Base-by-base conservation (phyloP, 495 filamentous ascomycete species). In the Aspergillus avenaceus region DNA sequence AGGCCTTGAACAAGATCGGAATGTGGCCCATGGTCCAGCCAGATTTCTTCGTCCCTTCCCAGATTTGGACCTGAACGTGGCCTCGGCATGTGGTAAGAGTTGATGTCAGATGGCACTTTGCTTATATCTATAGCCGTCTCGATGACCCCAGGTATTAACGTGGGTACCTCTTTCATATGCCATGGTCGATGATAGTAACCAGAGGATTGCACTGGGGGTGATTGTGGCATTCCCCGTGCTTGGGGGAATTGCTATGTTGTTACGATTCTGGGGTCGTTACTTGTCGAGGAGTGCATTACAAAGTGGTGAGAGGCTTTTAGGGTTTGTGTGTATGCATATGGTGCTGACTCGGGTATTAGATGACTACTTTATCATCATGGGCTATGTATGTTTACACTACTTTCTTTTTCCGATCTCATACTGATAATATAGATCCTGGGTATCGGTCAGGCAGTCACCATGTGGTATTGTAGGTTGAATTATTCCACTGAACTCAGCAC, bases 181-280 rank as follows among this genome's bases (percentile, higher is more conserved):
- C 3, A 62, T 62, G 60, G 32, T 61, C 49, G 54, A 63, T 36
- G 45, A 58, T 34, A 54, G 49, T 41, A 58, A 54, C 1, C 76
- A 80, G 52, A 65, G 58, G 22, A 64, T 64, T 25, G 75, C 73
- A 11, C 58, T 77, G 38, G 72, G 66, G 19, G 59, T 80, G 48
- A 69, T 73, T 23, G 62, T 77, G 42, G 70, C 70, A 41, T 79
- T 80, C 38, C 65, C 75, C 9, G 60, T 66, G 13, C 50, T 80
- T 5, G 71, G 73, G 12, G 66, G 74, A 1, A 49, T 77, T 22
- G 61, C 74, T 6, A 60, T 78, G 26, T 31, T 66, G 21, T 50
- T 74, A 27, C 64, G 75, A 24, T 55, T 69, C 9, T 76, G 71
- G 49, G 70, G 73, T 53, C 67, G 75, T 45, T 67, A 60, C 52